These are phyloP conservation scores for Pleoardoris graminearum DNA, from an alignment of 2,329 filamentous ascomycete species.

Conservation along the genomic window DNA sequence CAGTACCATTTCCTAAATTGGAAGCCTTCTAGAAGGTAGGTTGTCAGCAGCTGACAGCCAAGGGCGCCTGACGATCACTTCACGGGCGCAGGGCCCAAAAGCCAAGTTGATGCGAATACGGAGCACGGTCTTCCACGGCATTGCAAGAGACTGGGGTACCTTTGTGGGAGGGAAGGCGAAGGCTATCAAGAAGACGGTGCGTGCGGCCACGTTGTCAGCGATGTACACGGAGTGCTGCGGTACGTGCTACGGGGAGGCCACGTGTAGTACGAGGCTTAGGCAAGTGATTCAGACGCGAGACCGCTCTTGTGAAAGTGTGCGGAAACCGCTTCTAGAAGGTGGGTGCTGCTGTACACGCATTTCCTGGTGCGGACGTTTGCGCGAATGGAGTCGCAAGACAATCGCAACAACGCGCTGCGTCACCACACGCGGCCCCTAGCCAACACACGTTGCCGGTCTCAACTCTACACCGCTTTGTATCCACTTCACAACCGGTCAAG, in stretches of 20 bases:
- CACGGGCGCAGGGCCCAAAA: conserved; percentile 1
- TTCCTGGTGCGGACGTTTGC: not conserved
- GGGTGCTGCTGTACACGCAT: not conserved
- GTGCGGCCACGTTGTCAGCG: conserved; percentile 16
- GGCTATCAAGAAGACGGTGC: conserved; percentile 1
- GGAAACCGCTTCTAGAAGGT: not conserved
- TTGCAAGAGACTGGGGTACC: conserved; percentile 3
- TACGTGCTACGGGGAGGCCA: not conserved
- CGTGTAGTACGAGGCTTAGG: conserved; percentile 3
- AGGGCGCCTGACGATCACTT: not conserved
- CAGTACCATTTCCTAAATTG: not conserved
- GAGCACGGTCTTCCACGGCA: conserved; percentile 8
- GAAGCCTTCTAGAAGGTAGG: conserved; percentile 10
- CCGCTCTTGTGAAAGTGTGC: not conserved
- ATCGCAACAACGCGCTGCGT: not conserved
- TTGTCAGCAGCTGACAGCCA: conserved; percentile 9
- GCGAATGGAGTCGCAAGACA: not conserved
- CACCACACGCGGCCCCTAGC: not conserved
- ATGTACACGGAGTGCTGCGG: not conserved
- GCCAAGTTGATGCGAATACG: not conserved
- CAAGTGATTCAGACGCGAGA: not conserved
- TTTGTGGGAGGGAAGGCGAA: not conserved
- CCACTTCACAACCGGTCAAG: not conserved
- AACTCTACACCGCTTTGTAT: not conserved
- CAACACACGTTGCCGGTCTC: not conserved